Evolutionary conservation across 2,329 filamentous ascomycete species (phyloP), one percentile per base, ranked within the genome.

Genomic region (Calonectria henricotiae): DNA sequence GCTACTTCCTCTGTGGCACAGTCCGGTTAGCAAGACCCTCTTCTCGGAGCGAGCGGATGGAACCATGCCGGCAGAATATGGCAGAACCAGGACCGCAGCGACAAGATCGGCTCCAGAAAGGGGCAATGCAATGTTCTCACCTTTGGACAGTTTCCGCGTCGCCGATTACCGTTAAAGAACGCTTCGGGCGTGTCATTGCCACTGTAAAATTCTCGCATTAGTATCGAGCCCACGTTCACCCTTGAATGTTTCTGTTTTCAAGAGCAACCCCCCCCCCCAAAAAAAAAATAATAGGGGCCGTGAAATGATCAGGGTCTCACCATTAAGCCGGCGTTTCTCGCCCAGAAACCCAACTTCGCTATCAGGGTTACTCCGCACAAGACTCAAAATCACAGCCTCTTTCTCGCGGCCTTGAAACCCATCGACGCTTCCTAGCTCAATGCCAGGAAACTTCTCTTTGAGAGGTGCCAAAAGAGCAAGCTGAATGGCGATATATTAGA

Each of bases 341-440:
- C 91, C 94, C 43, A 99, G 84, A 79, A 99, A 99, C 11, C 96
- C 96, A 15, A 98, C 95, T 80, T 98, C 95, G 62, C 92, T 90
- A 60, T 95, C 90, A 6, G 90, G 75, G 80, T 99, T 99, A 82
- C 95, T 98, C 74, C 96, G 89, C 67, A 99, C 96, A n/a, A 98
- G 88, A 81, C 93, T 97, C 62, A 99, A 92, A 44, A 99, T 89
- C 17, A 99, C 92, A 2, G 94, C 96, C 82, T 99, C 96, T 83
- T 99, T 99, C 83, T 99, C 96, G 20, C 96, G 90, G 39, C 96
- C 96, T 82, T 99, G 96, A 80, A 99, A 99, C 2, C 96, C 96
- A 82, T 99, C 96, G 2, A 99, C 94, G 77, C 94, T 98, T 39
- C 96, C 96, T n/a, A 99, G 87, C 82, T 99, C 96, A 62, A 99